Percentiles rank a stretch among this genome's conserved stretches.
Evolutionary conservation across 371 early-diverging fungal species (phyloP).

Genomic region (Coemansia sp.): DNA sequence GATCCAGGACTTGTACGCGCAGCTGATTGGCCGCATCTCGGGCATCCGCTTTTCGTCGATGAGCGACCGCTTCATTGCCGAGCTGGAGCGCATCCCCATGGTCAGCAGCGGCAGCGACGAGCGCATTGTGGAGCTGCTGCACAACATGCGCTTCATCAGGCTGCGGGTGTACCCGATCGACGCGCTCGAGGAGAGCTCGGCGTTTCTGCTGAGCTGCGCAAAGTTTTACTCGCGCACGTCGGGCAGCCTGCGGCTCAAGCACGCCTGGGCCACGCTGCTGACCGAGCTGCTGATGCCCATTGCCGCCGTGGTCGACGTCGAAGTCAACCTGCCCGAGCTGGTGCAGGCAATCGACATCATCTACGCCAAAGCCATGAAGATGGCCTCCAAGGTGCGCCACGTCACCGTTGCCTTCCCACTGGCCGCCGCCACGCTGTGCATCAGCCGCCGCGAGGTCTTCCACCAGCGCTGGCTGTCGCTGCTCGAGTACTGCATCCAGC

Average conservation of each 20-base stretch:
- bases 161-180: slow-evolving; percentile 92
- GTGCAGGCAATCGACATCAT: slow-evolving; percentile 87
- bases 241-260: slow-evolving; percentile 78
- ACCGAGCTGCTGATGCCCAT: slow-evolving; percentile 87
- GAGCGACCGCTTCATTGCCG: slow-evolving; percentile 89
- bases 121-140: slow-evolving; percentile 82
- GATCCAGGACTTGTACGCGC: slow-evolving; percentile 84
- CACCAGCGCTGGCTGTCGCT: slow-evolving; percentile 71
- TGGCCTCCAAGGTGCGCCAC: slow-evolving; percentile 83
- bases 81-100: slow-evolving; percentile 66
- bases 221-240: slow-evolving; percentile 79
- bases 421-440: slow-evolving; percentile 82
- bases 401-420: slow-evolving; percentile 79
- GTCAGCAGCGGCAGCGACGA: slow-evolving; percentile 60
- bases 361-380: slow-evolving; percentile 86
- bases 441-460: slow-evolving; percentile 87
- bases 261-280: slow-evolving; percentile 88
- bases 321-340: slow-evolving; percentile 94
- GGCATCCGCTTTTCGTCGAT: slow-evolving; percentile 88
- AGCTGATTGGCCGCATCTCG: slow-evolving; percentile 85
- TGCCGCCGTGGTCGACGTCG: slow-evolving; percentile 87
- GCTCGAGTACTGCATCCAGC: slow-evolving; percentile 75
- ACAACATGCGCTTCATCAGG: slow-evolving; percentile 86
- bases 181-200: slow-evolving; percentile 88
- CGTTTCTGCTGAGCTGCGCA: slow-evolving; percentile 85